A percentile compares a stretch with the other conserved stretches of the same genome.
Evolutionary conservation across 352 stramenopile species (phyloP).

Genomic region (Nothophytophthora sp.): DNA sequence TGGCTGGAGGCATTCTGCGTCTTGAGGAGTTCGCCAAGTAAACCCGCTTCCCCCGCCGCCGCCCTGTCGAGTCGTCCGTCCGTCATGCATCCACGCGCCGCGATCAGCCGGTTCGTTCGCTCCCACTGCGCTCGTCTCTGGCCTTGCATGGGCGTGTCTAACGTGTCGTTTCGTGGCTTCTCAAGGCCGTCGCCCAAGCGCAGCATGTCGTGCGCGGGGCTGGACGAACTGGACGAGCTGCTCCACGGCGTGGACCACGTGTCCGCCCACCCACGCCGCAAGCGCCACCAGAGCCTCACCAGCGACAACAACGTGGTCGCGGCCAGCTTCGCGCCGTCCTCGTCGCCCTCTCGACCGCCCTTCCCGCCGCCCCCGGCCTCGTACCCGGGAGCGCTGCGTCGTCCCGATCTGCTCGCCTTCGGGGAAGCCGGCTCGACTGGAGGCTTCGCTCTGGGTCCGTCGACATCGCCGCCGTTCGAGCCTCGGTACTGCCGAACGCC

Average conservation of each 20-base stretch:
- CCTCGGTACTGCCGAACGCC: conserved; percentile 9
- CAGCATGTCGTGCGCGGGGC: conserved; percentile 51
- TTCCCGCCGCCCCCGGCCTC: conserved; percentile 16
- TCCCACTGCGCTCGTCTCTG: neutral
- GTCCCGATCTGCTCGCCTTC: conserved; percentile 22
- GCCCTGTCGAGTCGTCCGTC: conserved; percentile 5
- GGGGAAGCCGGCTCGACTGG: conserved; percentile 16
- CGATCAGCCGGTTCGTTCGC: conserved; percentile 34
- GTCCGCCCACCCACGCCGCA: conserved; percentile 29
- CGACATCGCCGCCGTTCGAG: conserved; percentile 18
- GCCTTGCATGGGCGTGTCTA: neutral
- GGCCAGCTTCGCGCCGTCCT: conserved; percentile 14
- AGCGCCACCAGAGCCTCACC: conserved; percentile 58
- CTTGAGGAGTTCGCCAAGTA: conserved; percentile 37
- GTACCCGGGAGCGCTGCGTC: conserved; percentile 19
- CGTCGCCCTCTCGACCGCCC: conserved; percentile 19
- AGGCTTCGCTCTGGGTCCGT: conserved; percentile 8
- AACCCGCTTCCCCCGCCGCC: conserved; percentile 16
- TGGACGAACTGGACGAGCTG: conserved; percentile 53
- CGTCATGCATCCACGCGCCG: conserved; percentile 36
- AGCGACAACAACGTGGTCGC: conserved; percentile 28
- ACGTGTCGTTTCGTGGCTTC: conserved; percentile 2
- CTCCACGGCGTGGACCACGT: conserved; percentile 27
- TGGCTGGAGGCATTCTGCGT: conserved; percentile 26
- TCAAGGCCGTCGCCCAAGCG: conserved; percentile 62